A percentile compares a stretch with the other conserved stretches of the same genome.
phyloP scores from a whole-genome alignment of 2,329 filamentous ascomycete genomes.

The Alternaria hordeiaustralica region DNA sequence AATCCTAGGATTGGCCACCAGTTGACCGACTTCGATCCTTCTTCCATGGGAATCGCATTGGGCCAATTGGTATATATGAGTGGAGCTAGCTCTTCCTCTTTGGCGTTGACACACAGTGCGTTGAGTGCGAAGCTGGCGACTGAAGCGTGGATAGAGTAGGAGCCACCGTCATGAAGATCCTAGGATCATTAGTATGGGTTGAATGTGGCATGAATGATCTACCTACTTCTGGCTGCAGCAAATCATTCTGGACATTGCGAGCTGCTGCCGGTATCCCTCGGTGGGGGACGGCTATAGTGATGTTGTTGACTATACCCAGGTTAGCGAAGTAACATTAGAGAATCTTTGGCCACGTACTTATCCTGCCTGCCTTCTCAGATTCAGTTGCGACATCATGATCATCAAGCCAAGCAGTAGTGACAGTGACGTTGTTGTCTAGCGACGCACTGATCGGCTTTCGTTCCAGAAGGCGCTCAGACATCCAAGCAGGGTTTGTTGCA shows the following conservation, averaged over 20 bases:
- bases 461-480: conserved; percentile 2
- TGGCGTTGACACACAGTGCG: conserved; percentile 6
- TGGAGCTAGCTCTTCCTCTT: conserved; percentile 6
- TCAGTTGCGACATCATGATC: not conserved
- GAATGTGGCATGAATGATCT: not conserved
- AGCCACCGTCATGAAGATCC: conserved; percentile 8
- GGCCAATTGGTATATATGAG: conserved; percentile 11
- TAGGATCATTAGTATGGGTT: not conserved
- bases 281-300: conserved; percentile 13
- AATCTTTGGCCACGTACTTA: not conserved
- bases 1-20: conserved; percentile 11
- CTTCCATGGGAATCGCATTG: conserved; percentile 3
- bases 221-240: conserved; percentile 9
- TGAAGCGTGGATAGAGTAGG: conserved; percentile 7
- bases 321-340: not conserved
- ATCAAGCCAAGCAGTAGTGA: conserved; percentile 8
- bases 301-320: not conserved
- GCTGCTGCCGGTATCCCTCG: conserved; percentile 10
- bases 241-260: conserved; percentile 1
- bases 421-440: conserved; percentile 6
- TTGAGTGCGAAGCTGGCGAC: conserved; percentile 12
- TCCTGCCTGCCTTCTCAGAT: conserved; percentile 8
- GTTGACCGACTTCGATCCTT: conserved; percentile 5
- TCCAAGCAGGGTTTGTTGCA: not conserved
- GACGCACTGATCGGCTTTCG: conserved; percentile 6